Conservation (phyloP, 2,329 filamentous ascomycete genomes). For the Aureobasidium sp. region DNA sequence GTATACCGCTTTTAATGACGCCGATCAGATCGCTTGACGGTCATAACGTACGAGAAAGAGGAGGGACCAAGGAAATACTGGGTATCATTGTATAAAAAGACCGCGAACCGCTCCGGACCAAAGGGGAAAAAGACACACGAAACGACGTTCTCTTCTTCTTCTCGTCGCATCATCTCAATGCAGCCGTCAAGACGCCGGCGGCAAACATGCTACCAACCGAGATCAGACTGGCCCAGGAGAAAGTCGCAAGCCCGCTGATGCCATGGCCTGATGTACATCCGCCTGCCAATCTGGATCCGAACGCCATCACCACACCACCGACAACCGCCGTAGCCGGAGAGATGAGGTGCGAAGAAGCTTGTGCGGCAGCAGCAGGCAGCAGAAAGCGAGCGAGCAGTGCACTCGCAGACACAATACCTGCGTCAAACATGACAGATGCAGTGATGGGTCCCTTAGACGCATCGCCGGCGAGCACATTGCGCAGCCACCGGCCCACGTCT, state of each 20-base stretch:
- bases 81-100: conserved; percentile 2
- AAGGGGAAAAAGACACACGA: background rate
- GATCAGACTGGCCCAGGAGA: conserved; percentile 56
- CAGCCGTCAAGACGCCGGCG: conserved; percentile 34
- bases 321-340: conserved; percentile 33
- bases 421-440: conserved; percentile 46
- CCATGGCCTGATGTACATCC: conserved; percentile 65
- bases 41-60: background rate
- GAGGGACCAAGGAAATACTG: background rate
- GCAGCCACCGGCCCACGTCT: conserved; percentile 51
- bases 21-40: background rate
- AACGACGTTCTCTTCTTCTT: background rate
- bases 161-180: background rate
- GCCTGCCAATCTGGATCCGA: conserved; percentile 56
- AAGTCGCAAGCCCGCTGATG: conserved; percentile 58
- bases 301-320: conserved; percentile 52
- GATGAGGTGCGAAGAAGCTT: conserved; percentile 1
- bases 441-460: conserved; percentile 29
- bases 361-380: conserved; percentile 12
- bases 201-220: conserved; percentile 54
- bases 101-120: background rate
- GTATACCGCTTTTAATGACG: background rate
- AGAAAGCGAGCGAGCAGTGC: conserved; percentile 28
- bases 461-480: conserved; percentile 29
- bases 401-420: conserved; percentile 46